Base-by-base conservation (phyloP, 768 basidiomycete genomes). In the Imleria badia region DNA sequence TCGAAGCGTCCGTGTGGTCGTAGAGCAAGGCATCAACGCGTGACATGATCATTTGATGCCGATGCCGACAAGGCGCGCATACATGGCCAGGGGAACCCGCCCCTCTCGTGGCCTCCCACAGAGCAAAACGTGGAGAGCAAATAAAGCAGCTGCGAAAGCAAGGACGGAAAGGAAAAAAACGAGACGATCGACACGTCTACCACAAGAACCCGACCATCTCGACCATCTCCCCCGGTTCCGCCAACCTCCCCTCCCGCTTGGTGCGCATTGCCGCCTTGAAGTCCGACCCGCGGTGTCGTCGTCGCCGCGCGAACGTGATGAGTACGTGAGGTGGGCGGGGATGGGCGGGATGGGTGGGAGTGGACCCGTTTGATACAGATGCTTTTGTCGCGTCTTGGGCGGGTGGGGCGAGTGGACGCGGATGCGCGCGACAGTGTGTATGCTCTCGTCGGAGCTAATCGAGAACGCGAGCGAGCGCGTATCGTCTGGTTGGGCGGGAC, bases 181-280 rank as follows among this genome's bases (percentile, higher is more conserved):
- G n/a, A n/a, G n/a, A n/a, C n/a, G n/a, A n/a, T n/a, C n/a, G n/a
- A n/a, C 14, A n/a, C 2, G 11, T 26, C 39, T 45, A 50, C 7
- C 58, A 52, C 60, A 62, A 11, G 48, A 71, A 71, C 7, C 69
- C 69, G 6, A 71, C 60, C 69, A 60, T 6, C 50, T 68, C 61
- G 2, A n/a, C n/a, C n/a, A n/a, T n/a, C n/a, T n/a, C n/a, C n/a
- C 68, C 61, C 0, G 55, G 56, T 15, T 64, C 62, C 0, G 36
- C 60, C 22, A 42, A n/a, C 4, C 39, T 64, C 4, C 65, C 63
- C 23, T 69, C 67, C 12, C 65, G 60, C 29, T 69, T 69, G 6
- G 69, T 63, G 13, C 63, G 59, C 4, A 63, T 46, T 2, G 67
- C 67, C 0, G 69, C 63, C 49, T 69, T 69, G 61, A 69, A 69